A percentile compares a stretch with the other conserved stretches of the same genome.
phyloP scores from a whole-genome alignment of 129 eudicot species.

The Scalesia atractyloides region DNA sequence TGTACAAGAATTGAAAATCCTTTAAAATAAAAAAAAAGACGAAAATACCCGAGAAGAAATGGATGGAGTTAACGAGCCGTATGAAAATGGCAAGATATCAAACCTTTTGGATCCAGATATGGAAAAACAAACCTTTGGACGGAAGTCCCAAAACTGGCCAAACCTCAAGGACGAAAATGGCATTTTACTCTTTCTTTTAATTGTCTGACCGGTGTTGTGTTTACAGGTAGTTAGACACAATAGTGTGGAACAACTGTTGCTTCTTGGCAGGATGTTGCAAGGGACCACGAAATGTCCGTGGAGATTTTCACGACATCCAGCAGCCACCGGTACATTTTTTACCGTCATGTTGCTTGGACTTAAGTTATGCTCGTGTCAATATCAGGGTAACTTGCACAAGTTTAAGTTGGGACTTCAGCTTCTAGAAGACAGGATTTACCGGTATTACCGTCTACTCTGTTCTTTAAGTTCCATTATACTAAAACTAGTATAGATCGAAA shows the following conservation, averaged over 20 bases:
- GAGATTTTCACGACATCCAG: conserved; percentile 96
- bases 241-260: conserved; percentile 88
- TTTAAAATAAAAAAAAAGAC: no score
- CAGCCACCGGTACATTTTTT: conserved; percentile 93
- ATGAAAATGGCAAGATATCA: no score
- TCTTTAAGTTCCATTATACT: background rate
- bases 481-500: background rate
- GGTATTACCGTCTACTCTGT: conserved; percentile 41
- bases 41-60: no score
- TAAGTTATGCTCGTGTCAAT: conserved; percentile 80
- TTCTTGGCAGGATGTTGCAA: conserved; percentile 91
- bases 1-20: no score
- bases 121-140: no score
- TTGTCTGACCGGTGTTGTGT: conserved; percentile 15
- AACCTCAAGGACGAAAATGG: no score
- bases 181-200: background rate
- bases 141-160: no score
- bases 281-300: conserved; percentile 85
- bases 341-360: conserved; percentile 96
- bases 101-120: no score
- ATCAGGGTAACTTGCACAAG: conserved; percentile 72
- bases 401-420: conserved; percentile 84
- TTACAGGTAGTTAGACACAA: conserved; percentile 80
- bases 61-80: no score
- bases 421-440: conserved; percentile 93